phyloP scores from a whole-genome alignment of 805 yeast species.

The Ogataea pignaliae region DNA sequence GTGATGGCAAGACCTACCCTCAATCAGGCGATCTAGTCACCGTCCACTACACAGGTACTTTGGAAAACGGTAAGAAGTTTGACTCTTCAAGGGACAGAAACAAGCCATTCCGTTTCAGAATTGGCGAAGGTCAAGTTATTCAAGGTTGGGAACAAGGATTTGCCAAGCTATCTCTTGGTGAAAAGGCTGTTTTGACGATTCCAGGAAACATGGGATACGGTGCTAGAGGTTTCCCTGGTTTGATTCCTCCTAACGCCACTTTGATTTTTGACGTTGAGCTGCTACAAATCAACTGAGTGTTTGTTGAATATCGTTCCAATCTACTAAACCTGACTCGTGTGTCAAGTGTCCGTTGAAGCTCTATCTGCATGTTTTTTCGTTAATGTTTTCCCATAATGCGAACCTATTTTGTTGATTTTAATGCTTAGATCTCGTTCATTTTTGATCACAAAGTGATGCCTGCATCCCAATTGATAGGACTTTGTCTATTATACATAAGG shows the following conservation, averaged over 20 bases:
- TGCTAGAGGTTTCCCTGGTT: slow-evolving; percentile 90
- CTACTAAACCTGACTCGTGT: no score
- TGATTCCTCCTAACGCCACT: slow-evolving; percentile 95
- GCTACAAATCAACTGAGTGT: slow-evolving; percentile 43
- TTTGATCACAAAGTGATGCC: no score
- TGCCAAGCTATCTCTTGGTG: slow-evolving; percentile 88
- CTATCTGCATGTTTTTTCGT: neutral
- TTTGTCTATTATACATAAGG: no score
- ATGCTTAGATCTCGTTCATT: no score
- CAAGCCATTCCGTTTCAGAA: slow-evolving; percentile 87
- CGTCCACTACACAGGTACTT: slow-evolving; percentile 93
- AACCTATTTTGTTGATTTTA: no score
- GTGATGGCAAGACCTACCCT: slow-evolving; percentile 89
- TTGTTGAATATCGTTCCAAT: no score
- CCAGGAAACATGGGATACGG: slow-evolving; percentile 95
- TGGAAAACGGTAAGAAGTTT: slow-evolving; percentile 92
- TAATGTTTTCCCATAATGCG: neutral
- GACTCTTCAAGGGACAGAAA: slow-evolving; percentile 95
- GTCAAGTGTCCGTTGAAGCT: neutral
- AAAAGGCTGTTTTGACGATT: slow-evolving; percentile 87
- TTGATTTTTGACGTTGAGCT: slow-evolving; percentile 82
- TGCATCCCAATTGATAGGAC: no score
- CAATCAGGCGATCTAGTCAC: slow-evolving; percentile 82
- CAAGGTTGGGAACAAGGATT: slow-evolving; percentile 96
- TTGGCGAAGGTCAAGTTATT: slow-evolving; percentile 96